These are phyloP conservation scores for Limonium bicolor DNA, from an alignment of 148 eudicot genomes.

Conservation along the genomic window DNA sequence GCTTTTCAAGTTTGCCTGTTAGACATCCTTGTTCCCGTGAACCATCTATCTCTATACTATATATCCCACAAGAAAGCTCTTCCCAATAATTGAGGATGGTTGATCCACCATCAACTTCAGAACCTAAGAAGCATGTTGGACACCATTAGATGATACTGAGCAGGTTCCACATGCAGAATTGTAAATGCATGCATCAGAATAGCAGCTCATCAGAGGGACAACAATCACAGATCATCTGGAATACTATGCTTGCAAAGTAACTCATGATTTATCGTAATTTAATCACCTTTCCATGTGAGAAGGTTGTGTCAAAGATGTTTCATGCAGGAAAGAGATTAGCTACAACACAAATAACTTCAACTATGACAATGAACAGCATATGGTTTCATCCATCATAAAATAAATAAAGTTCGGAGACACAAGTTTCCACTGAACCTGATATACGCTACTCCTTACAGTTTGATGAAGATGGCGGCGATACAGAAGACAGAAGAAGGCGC, in stretches of 20 bases:
- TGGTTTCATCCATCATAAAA: too few relatives aligned
- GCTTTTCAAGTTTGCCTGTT: constrained; percentile 43
- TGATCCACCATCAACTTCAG: constrained; percentile 27
- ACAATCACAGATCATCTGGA: too few relatives aligned
- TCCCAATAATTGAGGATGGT: constrained; percentile 55
- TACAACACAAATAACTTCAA: too few relatives aligned
- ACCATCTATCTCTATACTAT: constrained; percentile 36
- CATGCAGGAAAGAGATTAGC: too few relatives aligned
- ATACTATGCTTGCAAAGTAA: too few relatives aligned
- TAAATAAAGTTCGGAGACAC: too few relatives aligned
- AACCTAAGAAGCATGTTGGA: constrained; percentile 18
- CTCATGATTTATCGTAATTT: too few relatives aligned
- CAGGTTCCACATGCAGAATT: neutral
- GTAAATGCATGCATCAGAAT: neutral
- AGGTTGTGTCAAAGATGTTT: too few relatives aligned
- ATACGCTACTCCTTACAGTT: constrained; percentile 34
- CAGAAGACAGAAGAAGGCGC: constrained; percentile 70
- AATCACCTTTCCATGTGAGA: too few relatives aligned
- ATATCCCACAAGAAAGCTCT: constrained; percentile 91
- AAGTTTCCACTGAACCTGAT: neutral
- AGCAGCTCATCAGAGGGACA: neutral
- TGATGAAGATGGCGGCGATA: constrained; percentile 44
- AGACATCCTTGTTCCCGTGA: constrained; percentile 24
- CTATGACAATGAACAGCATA: too few relatives aligned
- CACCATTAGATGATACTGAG: neutral